A percentile compares a stretch with the other conserved stretches of the same genome.
Evolutionary conservation across 2,329 filamentous ascomycete genomes (phyloP).

Genomic region (Fusarium nurragi): DNA sequence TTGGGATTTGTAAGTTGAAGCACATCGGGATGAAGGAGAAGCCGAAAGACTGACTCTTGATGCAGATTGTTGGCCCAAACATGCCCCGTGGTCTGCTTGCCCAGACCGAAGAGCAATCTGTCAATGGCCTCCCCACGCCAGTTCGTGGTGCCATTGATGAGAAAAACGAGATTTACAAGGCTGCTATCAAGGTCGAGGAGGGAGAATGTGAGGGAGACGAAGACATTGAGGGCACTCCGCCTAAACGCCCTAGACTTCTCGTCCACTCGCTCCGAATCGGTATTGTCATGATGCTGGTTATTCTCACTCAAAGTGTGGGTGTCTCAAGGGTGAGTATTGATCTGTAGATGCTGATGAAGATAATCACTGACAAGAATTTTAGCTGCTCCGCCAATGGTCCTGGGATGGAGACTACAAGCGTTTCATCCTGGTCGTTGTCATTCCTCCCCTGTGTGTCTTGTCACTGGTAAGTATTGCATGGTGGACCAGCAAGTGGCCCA

Average conservation of each 20-base stretch:
- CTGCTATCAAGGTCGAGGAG: conserved; percentile 42
- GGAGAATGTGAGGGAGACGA: conserved; percentile 35
- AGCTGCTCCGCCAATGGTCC: conserved; percentile 35
- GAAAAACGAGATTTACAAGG: conserved; percentile 39
- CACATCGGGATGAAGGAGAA: rapidly evolving
- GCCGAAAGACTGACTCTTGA: not conserved
- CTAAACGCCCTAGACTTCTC: conserved; percentile 32
- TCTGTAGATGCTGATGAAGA: not conserved
- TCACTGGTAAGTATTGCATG: conserved; percentile 20
- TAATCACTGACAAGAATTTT: rapidly evolving
- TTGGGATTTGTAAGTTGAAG: conserved; percentile 36
- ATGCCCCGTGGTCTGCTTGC: conserved; percentile 39
- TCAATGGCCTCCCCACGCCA: conserved; percentile 24
- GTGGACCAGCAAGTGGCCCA: rapidly evolving
- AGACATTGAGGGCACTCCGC: conserved; percentile 36
- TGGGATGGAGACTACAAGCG: conserved; percentile 38
- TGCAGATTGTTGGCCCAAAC: conserved; percentile 40
- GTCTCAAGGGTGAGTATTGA: conserved; percentile 32
- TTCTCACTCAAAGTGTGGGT: conserved; percentile 41
- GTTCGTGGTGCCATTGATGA: conserved; percentile 43
- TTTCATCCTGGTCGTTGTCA: conserved; percentile 30
- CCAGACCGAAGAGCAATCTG: conserved; percentile 38
- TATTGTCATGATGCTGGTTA: conserved; percentile 41
- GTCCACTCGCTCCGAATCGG: conserved; percentile 41
- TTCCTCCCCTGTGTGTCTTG: conserved; percentile 29